Evolutionary conservation across 345 rosid species (phyloP).

Genomic region (Lepidium africanum): DNA sequence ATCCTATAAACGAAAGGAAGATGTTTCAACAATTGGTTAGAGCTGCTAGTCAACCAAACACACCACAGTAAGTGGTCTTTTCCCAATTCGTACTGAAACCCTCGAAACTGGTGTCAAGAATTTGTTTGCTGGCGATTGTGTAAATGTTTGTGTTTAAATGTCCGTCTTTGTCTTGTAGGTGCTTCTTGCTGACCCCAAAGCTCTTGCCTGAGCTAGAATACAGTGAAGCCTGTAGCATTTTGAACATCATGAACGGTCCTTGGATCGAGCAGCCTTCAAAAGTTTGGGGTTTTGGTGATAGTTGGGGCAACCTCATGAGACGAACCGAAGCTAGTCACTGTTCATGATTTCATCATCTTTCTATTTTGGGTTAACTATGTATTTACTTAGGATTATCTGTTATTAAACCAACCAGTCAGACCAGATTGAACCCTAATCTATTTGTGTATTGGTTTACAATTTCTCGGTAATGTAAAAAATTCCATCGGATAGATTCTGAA

Average conservation of each 20-base stretch:
- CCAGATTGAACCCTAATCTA: neutral
- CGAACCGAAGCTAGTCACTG: slow-evolving; percentile 27
- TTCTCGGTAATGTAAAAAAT: neutral
- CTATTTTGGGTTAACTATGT: neutral
- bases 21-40: slow-evolving; percentile 97
- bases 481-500: slow-evolving; percentile 10
- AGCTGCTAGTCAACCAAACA: slow-evolving; percentile 88
- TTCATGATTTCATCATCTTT: neutral
- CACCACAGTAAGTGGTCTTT: slow-evolving; percentile 64
- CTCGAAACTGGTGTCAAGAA: neutral
- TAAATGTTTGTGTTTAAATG: neutral
- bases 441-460: neutral
- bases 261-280: slow-evolving; percentile 79
- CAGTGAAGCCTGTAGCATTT: slow-evolving; percentile 84
- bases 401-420: slow-evolving; percentile 1
- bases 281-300: slow-evolving; percentile 73
- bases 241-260: slow-evolving; percentile 93
- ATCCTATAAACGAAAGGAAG: slow-evolving; percentile 89
- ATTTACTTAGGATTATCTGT: neutral
- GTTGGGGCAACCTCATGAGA: slow-evolving; percentile 52
- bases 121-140: neutral
- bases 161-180: slow-evolving; percentile 37
- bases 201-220: slow-evolving; percentile 80
- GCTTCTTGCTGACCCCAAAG: slow-evolving; percentile 88
- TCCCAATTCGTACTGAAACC: neutral